Evolutionary conservation across 768 basidiomycete genomes (phyloP), one percentile per base, ranked within the genome.

Genomic region (Boletus subcaerulescens): DNA sequence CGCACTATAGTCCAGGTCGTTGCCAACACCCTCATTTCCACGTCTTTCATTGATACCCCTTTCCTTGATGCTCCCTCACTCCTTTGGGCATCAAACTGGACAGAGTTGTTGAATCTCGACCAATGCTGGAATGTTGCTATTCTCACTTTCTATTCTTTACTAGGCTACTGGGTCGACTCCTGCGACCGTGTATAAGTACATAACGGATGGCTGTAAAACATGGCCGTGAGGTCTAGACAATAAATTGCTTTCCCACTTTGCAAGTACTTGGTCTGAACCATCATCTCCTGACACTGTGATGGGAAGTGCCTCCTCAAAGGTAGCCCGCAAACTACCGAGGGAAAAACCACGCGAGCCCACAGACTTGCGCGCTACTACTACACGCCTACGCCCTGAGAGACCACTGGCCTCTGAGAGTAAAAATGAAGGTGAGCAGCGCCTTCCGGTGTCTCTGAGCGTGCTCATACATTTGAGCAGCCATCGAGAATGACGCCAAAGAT

Each of bases 401-500:
- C 68, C 72, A 22, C 58, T 69, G 41, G 83, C 80, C 12, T 83
- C 77, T 58, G 82, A 85, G 64, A 76, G 63, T 5, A 83, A 75
- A 63, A 76, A 73, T 48, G 73, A 80, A 71, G 79, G 86, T 80
- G 43, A 55, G 57, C 42, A 40, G 8, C 49, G 15, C 6, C 4
- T 39, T 8, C 9, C 5, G 9, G 38, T n/a, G 7, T 5, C n/a
- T 39, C 38, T n/a, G 15, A 17, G 9, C 38, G 0, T 14, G n/a
- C 38, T 18, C n/a, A 18, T 9, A 15, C 15, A 39, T 18, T 45
- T 14, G 55, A 44, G 50, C 59, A 89, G 88, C 74, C 9, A 83
- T 89, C 61, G 76, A 82, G 51, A 71, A 65, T 50, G 89, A 93
- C 60, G 77, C 82, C n/a, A 76, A 74, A 51, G 89, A 93, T 62